Evolutionary conservation across 805 yeast genomes (phyloP).

Genomic region (Blastobotrys terrestris): DNA sequence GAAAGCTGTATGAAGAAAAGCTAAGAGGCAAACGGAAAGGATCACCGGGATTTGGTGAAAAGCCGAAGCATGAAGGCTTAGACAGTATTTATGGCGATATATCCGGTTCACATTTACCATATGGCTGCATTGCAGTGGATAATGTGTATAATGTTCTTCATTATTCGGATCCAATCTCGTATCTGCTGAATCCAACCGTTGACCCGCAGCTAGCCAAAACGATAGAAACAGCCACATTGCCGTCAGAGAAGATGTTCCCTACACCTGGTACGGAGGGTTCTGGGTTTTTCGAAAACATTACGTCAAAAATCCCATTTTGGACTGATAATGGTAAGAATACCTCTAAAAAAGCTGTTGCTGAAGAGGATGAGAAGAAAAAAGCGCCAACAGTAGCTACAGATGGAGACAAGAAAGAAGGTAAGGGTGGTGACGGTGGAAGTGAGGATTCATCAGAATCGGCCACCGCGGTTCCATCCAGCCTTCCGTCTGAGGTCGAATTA

Average conservation of each 20-base stretch:
- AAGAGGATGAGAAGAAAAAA: background rate
- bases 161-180: slow-evolving; percentile 88
- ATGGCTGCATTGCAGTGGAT: slow-evolving; percentile 54
- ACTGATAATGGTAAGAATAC: background rate
- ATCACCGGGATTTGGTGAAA: slow-evolving; percentile 16
- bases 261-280: slow-evolving; percentile 5
- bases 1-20: slow-evolving; percentile 16
- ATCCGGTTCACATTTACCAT: slow-evolving; percentile 12
- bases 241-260: slow-evolving; percentile 19
- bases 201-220: slow-evolving; percentile 30
- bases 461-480: background rate
- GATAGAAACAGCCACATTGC: slow-evolving; percentile 25
- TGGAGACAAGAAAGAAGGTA: background rate
- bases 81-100: slow-evolving; percentile 8
- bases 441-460: background rate
- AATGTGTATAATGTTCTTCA: slow-evolving; percentile 80
- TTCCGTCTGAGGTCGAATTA: slow-evolving; percentile 19
- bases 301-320: slow-evolving; percentile 10
- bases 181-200: slow-evolving; percentile 78
- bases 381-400: background rate
- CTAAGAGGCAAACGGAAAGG: slow-evolving; percentile 3
- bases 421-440: background rate
- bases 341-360: background rate
- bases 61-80: slow-evolving; percentile 10
- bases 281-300: slow-evolving; percentile 14